Evolutionary conservation across 148 eudicot genomes (phyloP).

Genomic region (Tetragonia tetragonoides): DNA sequence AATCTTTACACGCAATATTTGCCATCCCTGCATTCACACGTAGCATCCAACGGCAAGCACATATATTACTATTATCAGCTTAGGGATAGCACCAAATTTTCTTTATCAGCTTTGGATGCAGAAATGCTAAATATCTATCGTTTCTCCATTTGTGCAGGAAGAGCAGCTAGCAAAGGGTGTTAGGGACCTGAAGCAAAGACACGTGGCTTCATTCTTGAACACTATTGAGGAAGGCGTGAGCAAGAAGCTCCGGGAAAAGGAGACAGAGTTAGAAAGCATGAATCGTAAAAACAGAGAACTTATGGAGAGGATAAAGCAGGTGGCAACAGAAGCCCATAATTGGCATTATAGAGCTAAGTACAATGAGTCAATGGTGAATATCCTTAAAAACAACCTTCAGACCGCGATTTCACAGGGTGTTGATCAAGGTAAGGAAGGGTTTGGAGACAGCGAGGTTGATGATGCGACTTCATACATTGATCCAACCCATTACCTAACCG

Average conservation of each 20-base stretch:
- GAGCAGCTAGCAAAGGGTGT: slow-evolving; percentile 70
- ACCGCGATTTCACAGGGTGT: slow-evolving; percentile 62
- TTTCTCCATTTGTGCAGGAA: slow-evolving; percentile 48
- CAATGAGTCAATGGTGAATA: slow-evolving; percentile 71
- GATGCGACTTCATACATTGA: slow-evolving; percentile 70
- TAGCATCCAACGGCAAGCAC: too few species aligned
- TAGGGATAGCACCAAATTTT: too few species aligned
- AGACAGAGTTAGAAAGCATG: slow-evolving; percentile 63
- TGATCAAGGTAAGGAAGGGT: slow-evolving; percentile 73
- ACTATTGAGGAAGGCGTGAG: slow-evolving; percentile 60
- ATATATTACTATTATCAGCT: too few species aligned
- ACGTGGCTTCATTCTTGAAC: slow-evolving; percentile 55
- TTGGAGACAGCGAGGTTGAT: slow-evolving; percentile 74
- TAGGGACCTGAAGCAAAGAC: slow-evolving; percentile 68
- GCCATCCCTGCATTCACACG: not conserved
- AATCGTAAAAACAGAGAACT: slow-evolving; percentile 78
- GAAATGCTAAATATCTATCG: not conserved
- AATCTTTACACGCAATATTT: not conserved
- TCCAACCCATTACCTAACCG: slow-evolving; percentile 43
- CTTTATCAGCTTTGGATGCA: not conserved
- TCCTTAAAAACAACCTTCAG: slow-evolving; percentile 69
- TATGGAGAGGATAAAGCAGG: slow-evolving; percentile 67
- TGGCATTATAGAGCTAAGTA: slow-evolving; percentile 85
- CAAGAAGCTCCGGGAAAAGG: slow-evolving; percentile 70
- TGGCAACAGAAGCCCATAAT: slow-evolving; percentile 67